Percentiles rank a stretch among this genome's conserved stretches.
phyloP scores from a whole-genome alignment of 371 early-diverging fungal genomes.

The Phascolomyces articulosus region DNA sequence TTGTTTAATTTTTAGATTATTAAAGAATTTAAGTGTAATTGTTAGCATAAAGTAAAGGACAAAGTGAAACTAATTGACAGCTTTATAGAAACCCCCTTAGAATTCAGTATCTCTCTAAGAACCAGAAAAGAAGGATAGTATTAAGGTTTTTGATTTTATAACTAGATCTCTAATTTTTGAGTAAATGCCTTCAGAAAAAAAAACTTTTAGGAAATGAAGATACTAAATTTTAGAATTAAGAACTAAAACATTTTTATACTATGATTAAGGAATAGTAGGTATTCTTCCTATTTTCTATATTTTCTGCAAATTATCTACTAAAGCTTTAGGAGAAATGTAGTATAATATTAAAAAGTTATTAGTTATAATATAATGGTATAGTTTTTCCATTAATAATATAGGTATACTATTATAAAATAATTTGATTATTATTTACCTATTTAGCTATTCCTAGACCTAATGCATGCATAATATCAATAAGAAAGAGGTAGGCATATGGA shows the following conservation, averaged over 20 bases:
- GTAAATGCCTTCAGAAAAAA: neutral
- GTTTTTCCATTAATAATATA: too few species aligned
- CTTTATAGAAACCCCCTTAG: neutral
- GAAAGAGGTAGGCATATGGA: neutral
- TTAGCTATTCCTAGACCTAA: neutral
- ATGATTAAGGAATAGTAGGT: too few species aligned
- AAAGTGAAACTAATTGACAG: conserved; percentile 4
- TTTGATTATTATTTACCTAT: too few species aligned
- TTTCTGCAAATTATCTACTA: neutral
- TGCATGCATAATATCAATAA: conserved; percentile 2
- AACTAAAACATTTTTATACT: too few species aligned
- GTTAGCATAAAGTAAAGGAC: neutral
- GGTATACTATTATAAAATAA: too few species aligned
- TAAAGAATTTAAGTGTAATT: neutral
- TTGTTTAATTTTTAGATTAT: neutral
- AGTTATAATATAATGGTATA: too few species aligned
- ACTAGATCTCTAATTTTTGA: neutral
- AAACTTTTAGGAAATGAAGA: too few species aligned
- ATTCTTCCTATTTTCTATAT: neutral
- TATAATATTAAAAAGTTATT: too few species aligned
- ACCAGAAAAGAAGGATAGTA: neutral
- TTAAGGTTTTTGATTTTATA: neutral
- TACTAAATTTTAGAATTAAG: too few species aligned
- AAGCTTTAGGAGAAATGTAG: too few species aligned
- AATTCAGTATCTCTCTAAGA: neutral